Evolutionary conservation across 2,329 filamentous ascomycete species (phyloP).

Genomic region (Orbilia oligospora): DNA sequence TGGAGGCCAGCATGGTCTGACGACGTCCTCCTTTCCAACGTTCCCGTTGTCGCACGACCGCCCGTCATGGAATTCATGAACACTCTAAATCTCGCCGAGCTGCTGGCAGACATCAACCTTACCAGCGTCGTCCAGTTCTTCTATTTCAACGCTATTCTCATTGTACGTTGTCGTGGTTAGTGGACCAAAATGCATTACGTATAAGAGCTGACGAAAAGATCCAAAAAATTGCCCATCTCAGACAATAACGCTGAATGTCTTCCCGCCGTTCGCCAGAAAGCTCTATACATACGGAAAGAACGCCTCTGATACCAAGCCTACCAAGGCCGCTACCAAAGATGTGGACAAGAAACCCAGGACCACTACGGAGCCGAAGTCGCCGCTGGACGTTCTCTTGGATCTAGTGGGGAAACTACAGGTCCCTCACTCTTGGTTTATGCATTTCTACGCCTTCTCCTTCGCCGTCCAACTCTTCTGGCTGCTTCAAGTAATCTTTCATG

Average conservation of each 20-base stretch:
- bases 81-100: conserved; percentile 11
- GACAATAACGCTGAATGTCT: conserved; percentile 53
- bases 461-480: conserved; percentile 81
- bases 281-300: conserved; percentile 56
- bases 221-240: conserved; percentile 8
- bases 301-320: conserved; percentile 17
- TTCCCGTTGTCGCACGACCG: conserved; percentile 8
- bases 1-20: conserved; percentile 31
- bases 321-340: conserved; percentile 6
- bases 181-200: conserved; percentile 1
- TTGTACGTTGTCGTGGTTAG: conserved; percentile 31
- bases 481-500: conserved; percentile 73
- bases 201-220: conserved; percentile 14
- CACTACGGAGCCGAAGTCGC: conserved; percentile 39
- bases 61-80: conserved; percentile 18
- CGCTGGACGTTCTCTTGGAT: conserved; percentile 68
- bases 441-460: conserved; percentile 85
- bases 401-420: conserved; percentile 74
- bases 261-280: conserved; percentile 45
- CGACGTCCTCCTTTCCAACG: conserved; percentile 18
- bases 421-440: conserved; percentile 88
- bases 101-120: conserved; percentile 5
- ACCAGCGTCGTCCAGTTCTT: conserved; percentile 45
- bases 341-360: conserved; percentile 59
- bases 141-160: conserved; percentile 55